Evolutionary conservation across 2,329 filamentous ascomycete genomes (phyloP), one percentile per base, ranked within the genome.

Genomic region (Colletotrichum sp.): DNA sequence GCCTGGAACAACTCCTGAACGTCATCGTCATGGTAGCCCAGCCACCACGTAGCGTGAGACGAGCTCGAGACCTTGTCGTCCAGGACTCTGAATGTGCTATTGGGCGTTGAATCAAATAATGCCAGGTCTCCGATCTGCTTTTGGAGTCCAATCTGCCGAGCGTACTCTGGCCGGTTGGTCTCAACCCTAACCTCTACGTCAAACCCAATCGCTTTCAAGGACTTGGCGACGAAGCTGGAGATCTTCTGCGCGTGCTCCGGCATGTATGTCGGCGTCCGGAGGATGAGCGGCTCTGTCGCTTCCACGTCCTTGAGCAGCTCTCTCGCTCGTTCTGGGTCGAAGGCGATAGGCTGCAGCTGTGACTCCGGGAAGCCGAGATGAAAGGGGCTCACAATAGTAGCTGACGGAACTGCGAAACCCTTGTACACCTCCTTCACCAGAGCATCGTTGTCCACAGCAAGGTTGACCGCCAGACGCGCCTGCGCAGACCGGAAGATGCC

Each of bases 191-290:
- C 59, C 28, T 65, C 59, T 2, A 74, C 66, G 7, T 64, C 32
- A 6, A 74, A 49, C 4, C 59, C 71, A 1, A 60, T 32, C 8
- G 18, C 66, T 36, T 60, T 24, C 24, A 74, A 34, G 7, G 66
- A 64, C 3, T 6, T 52, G 7, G 66, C 71, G 5, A 71, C 66
- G n/a, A 74, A 74, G 7, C n/a, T 3, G 8, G 71, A 74, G 1
- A 74, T 74, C 7, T 65, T 71, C 32, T 70, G 66, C 4, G 71
- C 66, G 44, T 74, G 71, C n/a, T 74, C 71, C 5, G 67, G 71
- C 66, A 74, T 74, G 24, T 74, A 71, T 0, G 49, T 34, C 15
- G 71, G 71, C 2, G 66, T 74, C 6, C 71, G 18, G 1, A 71
- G 39, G 0, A 74, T 16, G 7, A 74, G 39, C 8, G 67, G 12